Conservation (phyloP, 192 early-diverging fungal genomes). For the Podila minutissima region DNA sequence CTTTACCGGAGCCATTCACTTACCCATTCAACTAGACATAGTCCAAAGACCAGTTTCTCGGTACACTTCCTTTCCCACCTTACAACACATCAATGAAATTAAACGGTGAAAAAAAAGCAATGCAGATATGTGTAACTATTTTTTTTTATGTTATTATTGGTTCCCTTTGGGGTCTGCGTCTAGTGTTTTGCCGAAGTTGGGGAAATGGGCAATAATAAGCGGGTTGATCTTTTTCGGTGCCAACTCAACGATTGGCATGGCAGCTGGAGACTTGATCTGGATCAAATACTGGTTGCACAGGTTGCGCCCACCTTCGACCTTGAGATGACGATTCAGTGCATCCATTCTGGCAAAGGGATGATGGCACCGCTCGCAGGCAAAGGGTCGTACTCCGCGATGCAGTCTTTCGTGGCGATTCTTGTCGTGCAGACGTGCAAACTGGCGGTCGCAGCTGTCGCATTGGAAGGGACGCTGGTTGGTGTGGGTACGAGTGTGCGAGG, state of each 20-base stretch:
- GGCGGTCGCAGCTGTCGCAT: conserved; percentile 78
- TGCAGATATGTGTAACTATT: neutral
- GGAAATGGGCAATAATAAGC: conserved; percentile 32
- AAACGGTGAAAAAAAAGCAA: neutral
- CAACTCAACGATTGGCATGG: conserved; percentile 39
- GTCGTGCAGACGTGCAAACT: conserved; percentile 93
- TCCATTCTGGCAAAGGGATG: conserved; percentile 86
- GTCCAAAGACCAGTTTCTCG: no score
- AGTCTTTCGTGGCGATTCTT: conserved; percentile 87
- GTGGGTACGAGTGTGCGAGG: conserved; percentile 80
- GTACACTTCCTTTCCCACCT: no score
- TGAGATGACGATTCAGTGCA: conserved; percentile 80
- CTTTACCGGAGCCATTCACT: conserved; percentile 83
- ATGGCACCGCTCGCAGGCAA: conserved; percentile 77
- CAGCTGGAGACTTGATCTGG: conserved; percentile 32
- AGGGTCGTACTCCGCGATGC: conserved; percentile 82
- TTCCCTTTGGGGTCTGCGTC: conserved; percentile 18
- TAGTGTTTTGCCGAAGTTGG: conserved; percentile 37
- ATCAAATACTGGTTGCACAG: conserved; percentile 42
- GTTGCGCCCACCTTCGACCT: conserved; percentile 48
- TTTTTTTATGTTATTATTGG: neutral
- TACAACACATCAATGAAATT: neutral
- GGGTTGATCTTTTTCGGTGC: conserved; percentile 50
- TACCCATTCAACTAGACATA: conserved; percentile 73
- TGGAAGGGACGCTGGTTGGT: conserved; percentile 77